Evolutionary conservation across 2,329 filamentous ascomycete genomes (phyloP).

Genomic region (Diaporthe batatas): DNA sequence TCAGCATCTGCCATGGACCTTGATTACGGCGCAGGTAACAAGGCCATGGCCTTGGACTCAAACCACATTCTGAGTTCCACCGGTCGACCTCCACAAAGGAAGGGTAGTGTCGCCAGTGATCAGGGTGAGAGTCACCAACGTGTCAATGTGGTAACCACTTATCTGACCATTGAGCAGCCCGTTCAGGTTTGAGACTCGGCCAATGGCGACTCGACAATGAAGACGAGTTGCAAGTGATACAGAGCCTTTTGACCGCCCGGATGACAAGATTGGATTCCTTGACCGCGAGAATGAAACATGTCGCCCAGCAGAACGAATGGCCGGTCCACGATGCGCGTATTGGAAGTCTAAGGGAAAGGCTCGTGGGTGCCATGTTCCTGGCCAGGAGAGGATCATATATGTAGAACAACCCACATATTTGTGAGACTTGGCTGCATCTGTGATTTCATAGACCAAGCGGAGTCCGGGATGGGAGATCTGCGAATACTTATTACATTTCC

Average conservation of each 20-base stretch:
- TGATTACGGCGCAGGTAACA: neutral
- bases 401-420: neutral
- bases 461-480: no score
- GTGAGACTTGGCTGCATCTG: neutral
- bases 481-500: no score
- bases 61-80: no score
- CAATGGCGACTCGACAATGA: slow-evolving; percentile 7
- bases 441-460: no score
- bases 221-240: slow-evolving; percentile 11
- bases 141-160: neutral
- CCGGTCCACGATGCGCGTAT: neutral
- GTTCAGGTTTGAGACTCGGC: slow-evolving; percentile 1
- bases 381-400: neutral
- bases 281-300: neutral
- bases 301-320: slow-evolving; percentile 16
- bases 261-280: neutral
- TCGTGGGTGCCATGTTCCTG: neutral
- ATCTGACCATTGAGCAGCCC: neutral
- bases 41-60: neutral
- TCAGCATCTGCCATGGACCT: neutral
- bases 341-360: neutral
- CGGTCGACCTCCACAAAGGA: no score
- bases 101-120: neutral
- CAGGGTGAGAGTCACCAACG: neutral
- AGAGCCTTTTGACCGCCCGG: neutral